Evolutionary conservation across 2,329 filamentous ascomycete species (phyloP), one percentile per base, ranked within the genome.

Genomic region (Sclerotinia spermophila): DNA sequence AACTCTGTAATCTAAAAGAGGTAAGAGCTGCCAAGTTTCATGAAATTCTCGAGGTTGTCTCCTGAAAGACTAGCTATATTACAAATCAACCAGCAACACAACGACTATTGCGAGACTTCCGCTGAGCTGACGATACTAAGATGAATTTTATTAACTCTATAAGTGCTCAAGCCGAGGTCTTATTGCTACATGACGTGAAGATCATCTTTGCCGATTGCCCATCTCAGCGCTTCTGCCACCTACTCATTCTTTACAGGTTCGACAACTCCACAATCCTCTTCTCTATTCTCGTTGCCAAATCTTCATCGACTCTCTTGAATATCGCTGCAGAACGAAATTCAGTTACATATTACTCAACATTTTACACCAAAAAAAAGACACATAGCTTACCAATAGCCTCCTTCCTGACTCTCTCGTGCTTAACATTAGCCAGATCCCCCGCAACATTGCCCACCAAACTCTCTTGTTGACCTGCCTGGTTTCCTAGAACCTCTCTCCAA

Each of bases 401-500:
- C 44, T 15, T 51, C 24, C 61, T 51, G 3, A 64, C 44, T 38
- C 44, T 51, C 21, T 64, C 42, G 13, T 51, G 30, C 33, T 64
- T 64, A 17, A 51, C 44, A 51, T 64, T 64, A 13, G 2, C 44
- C 15, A 51, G n/a, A 17, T 38, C 30, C 1, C 30, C 42, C 30
- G 60, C 60, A 45, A 62, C 42, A 35, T 62, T 62, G 4, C 61
- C 4, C 8, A 51, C 61, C 15, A 64, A 38, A 2, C 27, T 8
- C 51, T 64, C 61, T 44, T 51, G 30, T 30, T 64, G 61, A 21
- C 30, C 24, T 38, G 51, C 24, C 30, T 51, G 30, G 11, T 33
- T 13, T 35, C 61, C 61, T 2, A 64, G 21, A 51, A 64, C 30
- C 8, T 38, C 61, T 51, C 24, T 51, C 81, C 81, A 83, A 64